Conservation (phyloP, 306 rosid genomes). For the Mucuna pruriens region DNA sequence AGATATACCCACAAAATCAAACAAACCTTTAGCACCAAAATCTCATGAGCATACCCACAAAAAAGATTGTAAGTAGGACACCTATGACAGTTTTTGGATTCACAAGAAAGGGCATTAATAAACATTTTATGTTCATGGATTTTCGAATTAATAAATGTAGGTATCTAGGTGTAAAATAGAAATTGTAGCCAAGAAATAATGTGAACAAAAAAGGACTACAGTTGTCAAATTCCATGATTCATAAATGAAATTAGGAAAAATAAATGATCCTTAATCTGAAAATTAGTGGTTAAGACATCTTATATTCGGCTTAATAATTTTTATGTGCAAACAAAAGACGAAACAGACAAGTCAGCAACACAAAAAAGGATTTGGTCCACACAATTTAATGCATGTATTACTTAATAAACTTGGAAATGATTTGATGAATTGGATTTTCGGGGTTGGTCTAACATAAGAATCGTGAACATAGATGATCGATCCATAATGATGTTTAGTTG, state of each 20-base stretch:
- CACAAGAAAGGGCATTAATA: not conserved
- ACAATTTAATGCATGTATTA: not conserved
- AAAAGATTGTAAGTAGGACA: not conserved
- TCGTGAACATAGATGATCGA: not conserved
- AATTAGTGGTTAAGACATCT: slow-evolving; percentile 27
- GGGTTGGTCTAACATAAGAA: slow-evolving; percentile 18
- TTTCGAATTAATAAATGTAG: not conserved
- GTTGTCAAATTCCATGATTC: not conserved
- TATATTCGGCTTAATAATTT: not conserved
- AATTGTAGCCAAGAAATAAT: not conserved
- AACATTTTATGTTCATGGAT: not conserved
- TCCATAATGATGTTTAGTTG: not conserved
- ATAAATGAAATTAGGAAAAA: not conserved
- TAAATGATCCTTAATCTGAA: not conserved
- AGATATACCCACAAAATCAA: not conserved
- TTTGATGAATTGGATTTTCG: not conserved
- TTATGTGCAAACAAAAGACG: not conserved
- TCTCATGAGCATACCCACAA: slow-evolving; percentile 18
- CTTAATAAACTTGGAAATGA: slow-evolving; percentile 18
- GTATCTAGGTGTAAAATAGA: not conserved
- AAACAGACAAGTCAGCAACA: not conserved
- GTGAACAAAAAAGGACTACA: not conserved
- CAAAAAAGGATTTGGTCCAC: slow-evolving; percentile 32
- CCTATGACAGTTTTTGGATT: slow-evolving; percentile 16
- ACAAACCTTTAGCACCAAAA: slow-evolving; percentile 7